A percentile compares a stretch with the other conserved stretches of the same genome.
Evolutionary conservation across 192 early-diverging fungal species (phyloP).

Genomic region (Coemansia reversa): DNA sequence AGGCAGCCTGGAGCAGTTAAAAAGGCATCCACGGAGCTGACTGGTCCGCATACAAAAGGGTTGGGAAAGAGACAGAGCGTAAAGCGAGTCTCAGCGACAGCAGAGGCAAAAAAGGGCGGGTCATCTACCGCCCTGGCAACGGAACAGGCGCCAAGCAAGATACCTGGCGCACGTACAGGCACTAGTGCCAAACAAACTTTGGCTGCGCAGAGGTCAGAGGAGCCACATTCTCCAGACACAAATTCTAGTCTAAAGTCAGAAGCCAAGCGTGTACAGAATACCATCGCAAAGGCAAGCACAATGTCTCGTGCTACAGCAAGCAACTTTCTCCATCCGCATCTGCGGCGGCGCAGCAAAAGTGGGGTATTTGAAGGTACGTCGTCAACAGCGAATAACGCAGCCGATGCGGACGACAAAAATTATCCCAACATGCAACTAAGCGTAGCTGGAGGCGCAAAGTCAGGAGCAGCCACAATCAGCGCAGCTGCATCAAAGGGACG

Average conservation of each 20-base stretch:
- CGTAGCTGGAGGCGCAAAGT: slow-evolving; percentile 6
- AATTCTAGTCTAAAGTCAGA: not conserved
- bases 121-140: too few relatives aligned
- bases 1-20: slow-evolving; percentile 13
- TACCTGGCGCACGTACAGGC: too few relatives aligned
- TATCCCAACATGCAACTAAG: not conserved
- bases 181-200: too few relatives aligned
- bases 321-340: slow-evolving; percentile 51
- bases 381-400: slow-evolving; percentile 13
- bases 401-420: not conserved
- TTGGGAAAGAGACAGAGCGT: slow-evolving; percentile 1
- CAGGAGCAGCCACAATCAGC: slow-evolving; percentile 43
- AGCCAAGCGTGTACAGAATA: not conserved
- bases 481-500: slow-evolving; percentile 31
- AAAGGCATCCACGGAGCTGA: slow-evolving; percentile 8
- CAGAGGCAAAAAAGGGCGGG: not conserved
- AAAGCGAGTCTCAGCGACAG: not conserved
- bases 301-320: slow-evolving; percentile 55
- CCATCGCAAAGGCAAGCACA: slow-evolving; percentile 13
- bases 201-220: too few relatives aligned
- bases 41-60: slow-evolving; percentile 12
- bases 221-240: too few relatives aligned
- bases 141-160: too few relatives aligned
- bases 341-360: slow-evolving; percentile 47
- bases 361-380: slow-evolving; percentile 44